Base-by-base conservation (phyloP, 805 yeast genomes). In the Dipodascus albidus region DNA sequence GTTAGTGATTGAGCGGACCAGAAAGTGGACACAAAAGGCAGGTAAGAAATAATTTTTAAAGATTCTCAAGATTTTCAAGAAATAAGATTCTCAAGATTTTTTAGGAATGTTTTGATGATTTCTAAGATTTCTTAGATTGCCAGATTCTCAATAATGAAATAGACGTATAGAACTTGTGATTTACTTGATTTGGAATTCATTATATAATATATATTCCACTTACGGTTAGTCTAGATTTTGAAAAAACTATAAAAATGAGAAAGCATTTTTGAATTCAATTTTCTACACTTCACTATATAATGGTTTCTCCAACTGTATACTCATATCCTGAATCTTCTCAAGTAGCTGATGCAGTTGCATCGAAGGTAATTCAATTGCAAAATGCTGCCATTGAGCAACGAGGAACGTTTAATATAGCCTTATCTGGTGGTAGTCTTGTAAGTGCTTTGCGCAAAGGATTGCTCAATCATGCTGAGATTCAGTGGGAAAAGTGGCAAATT, bases 391-490 rank as follows among this genome's bases (percentile, higher is more conserved):
- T 89, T 53, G 61, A 67, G 15, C 53, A 58, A 22, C 68, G 71
- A 47, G 62, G 66, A 17, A 64, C 64, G 9, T 90, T 90, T 70
- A 79, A 78, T 59, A 74, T 90, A 56, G 96, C 96, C 11, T 77
- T 90, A 50, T 83, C 93, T 55, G 98, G 98, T 47, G 98, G 98
- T 1, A 87, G 96, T 8, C 75, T 89, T 61, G 87, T 90, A 24
- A 82, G 84, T 60, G 87, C 82, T 1, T 74, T 83, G 64, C 62
- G 70, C 55, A 72, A 74, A 49, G 91, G 88, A 2, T 74, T 89
- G 57, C 76, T 88, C 53, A 80, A 78, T 57, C 77, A 86, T 65
- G 42, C 58, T 23, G 67, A 55, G 44, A 62, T 67, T 47, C 54
- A 67, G 52, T 69, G 69, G 67, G 24, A 54, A 48, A 59, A 65